Evolutionary conservation across 768 basidiomycete genomes (phyloP), one percentile per base, ranked within the genome.

Genomic region (Cystoderma amianthinum): DNA sequence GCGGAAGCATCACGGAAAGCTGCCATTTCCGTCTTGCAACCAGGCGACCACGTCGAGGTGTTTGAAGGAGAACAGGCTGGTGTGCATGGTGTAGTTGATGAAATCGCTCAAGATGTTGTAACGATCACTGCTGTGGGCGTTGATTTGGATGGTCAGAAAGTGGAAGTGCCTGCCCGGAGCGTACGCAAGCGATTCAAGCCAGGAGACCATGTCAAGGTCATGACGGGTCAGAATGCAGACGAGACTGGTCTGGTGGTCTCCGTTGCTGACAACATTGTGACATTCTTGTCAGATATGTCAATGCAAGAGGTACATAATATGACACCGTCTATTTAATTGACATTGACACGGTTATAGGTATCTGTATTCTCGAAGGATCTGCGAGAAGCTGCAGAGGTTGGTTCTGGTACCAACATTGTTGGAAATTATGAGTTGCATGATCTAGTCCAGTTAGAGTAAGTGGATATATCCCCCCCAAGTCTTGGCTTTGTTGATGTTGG

Each of bases 151-250:
- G 87, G 85, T 0, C 85, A 90, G 57, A 82, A 84, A 57, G 76
- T 94, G 42, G 89, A 93, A 44, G 73, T 94, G 5, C 84, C 87
- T 7, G 88, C 90, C 1, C 72, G 87, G 41, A 86, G 86, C 57
- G 93, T 98, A 2, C 72, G 94, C 52, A 99, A 99, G 65, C 73
- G 85, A 33, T 98, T 99, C 72, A 93, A 91, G 58, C 76, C 92
- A 42, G 96, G 96, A 55, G 95, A 98, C 63, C 96, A 99, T 54
- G 92, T 99, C 63, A 98, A 98, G 65, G 95, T 98, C 43, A 92
- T 98, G 82, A 74, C 82, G 12, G 96, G 96, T 17, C 83, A 92
- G 61, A 96, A 97, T 55, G 78, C 80, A 5, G 90, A 96, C 53
- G 94, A 96, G 61, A 94, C 93, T 2, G 96, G 96, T 67, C 72